phyloP scores from a whole-genome alignment of 345 rosid genomes.

The Rhodamnia argentea region DNA sequence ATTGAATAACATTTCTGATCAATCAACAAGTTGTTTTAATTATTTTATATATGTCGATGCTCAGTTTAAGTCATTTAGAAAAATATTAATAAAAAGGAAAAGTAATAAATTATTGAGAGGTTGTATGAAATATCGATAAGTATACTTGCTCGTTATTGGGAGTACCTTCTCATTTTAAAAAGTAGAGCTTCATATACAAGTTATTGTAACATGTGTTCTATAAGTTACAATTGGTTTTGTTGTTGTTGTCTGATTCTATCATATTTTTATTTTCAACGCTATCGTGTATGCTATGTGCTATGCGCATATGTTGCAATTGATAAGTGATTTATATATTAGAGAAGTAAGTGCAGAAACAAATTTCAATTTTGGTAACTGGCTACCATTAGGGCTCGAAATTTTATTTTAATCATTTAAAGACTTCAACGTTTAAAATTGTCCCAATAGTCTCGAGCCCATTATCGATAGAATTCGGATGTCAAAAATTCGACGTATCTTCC shows the following conservation, averaged over 20 bases:
- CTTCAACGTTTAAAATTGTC: not conserved
- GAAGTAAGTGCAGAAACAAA: not conserved
- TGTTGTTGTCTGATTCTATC: too few relatives aligned
- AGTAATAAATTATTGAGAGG: not conserved
- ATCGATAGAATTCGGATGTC: not conserved
- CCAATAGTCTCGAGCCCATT: not conserved
- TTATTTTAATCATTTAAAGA: not conserved
- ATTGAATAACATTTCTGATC: not conserved
- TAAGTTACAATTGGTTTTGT: too few relatives aligned
- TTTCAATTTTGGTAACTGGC: not conserved
- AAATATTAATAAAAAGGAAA: not conserved
- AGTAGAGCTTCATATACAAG: rapidly evolving
- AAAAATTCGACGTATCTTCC: rapidly evolving
- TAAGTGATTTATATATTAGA: not conserved
- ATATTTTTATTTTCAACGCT: too few relatives aligned
- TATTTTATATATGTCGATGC: not conserved
- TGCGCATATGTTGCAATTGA: not conserved
- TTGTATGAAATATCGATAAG: not conserved
- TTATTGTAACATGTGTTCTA: not conserved
- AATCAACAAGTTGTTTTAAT: not conserved
- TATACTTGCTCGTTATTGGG: not conserved
- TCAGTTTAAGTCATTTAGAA: not conserved
- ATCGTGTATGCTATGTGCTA: too few relatives aligned
- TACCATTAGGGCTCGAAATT: not conserved
- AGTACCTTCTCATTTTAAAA: not conserved